A percentile compares a stretch with the other conserved stretches of the same genome.
These are phyloP conservation scores for Candida sp. DNA, from an alignment of 1,139 yeast species.

Conservation along the genomic window DNA sequence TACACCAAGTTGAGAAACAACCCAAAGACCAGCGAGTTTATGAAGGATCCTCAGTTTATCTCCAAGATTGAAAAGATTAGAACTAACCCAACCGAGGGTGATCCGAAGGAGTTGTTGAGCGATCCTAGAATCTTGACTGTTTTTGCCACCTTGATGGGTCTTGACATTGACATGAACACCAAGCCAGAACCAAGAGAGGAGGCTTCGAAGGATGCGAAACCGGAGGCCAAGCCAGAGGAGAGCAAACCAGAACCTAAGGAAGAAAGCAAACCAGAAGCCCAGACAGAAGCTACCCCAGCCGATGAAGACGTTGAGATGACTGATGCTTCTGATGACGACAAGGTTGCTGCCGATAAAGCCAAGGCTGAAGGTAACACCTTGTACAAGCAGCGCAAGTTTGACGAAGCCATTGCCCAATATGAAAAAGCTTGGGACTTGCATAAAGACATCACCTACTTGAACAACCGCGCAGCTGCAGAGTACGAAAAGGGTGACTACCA, in stretches of 20 bases:
- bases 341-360: constrained; percentile 71
- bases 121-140: constrained; percentile 92
- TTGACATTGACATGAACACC: constrained; percentile 58
- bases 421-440: constrained; percentile 83
- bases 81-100: constrained; percentile 75
- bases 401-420: constrained; percentile 89
- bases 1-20: constrained; percentile 75
- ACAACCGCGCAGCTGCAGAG: constrained; percentile 98
- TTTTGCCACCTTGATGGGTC: constrained; percentile 86
- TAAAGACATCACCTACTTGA: constrained; percentile 91
- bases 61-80: constrained; percentile 70
- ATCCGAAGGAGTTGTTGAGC: constrained; percentile 63
- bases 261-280: constrained; percentile 18
- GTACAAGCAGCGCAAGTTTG: constrained; percentile 89
- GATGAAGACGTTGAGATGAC: constrained; percentile 39
- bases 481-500: constrained; percentile 95
- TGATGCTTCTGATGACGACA: constrained; percentile 25
- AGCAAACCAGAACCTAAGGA: neutral
- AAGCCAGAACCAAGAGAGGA: constrained; percentile 20
- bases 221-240: constrained; percentile 19
- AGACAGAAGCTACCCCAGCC: constrained; percentile 9
- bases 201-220: constrained; percentile 7
- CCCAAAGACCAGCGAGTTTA: constrained; percentile 86
- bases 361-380: constrained; percentile 88
- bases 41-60: constrained; percentile 89